Base-by-base conservation (phyloP, 306 rosid species). In the Glycine soja region DNA sequence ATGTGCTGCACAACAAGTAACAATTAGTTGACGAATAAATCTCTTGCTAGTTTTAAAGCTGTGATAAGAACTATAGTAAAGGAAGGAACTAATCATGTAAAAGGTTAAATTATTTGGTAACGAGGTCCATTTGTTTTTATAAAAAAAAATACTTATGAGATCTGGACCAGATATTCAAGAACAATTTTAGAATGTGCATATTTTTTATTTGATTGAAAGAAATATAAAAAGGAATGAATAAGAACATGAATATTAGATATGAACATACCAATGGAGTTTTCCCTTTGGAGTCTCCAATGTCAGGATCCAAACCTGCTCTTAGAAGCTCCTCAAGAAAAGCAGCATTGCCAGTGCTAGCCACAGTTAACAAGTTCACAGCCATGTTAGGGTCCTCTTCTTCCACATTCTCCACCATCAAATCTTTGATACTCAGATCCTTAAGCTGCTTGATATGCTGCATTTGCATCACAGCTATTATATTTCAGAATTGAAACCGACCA, bases 311-410 rank as follows among this genome's bases (percentile, higher is more conserved):
- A 76, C 90, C 92, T 65, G 95, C 90, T 81, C 88, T 88, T 24
- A 92, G 90, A 88, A 92, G 95, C 89, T 92, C 91, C 75, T 89
- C 92, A 43, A 92, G 97, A 74, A 91, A 89, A 67, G 89, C 91
- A 73, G 90, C 93, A 76, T 90, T 88, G 75, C 97, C 97, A 9
- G 82, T 89, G 67, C 74, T 42, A 34, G 95, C 90, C 73, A 84
- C 93, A 58, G 82, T 86, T 81, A 88, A 56, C 88, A 90, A 82
- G 84, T 84, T 85, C 73, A 77, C 81, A 36, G 79, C 88, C 86
- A 88, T 77, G 71, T 71, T 79, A 16, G 89, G 82, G 18, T 91
- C 89, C 11, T 87, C 93, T 63, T 91, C 97, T 74, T 90, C 93
- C 65, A 64, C 85, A 68, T 43, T 71, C 57, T 88, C 89, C 42